Base-by-base conservation (phyloP, 2,329 filamentous ascomycete species). In the Dactylellina drechsleri region DNA sequence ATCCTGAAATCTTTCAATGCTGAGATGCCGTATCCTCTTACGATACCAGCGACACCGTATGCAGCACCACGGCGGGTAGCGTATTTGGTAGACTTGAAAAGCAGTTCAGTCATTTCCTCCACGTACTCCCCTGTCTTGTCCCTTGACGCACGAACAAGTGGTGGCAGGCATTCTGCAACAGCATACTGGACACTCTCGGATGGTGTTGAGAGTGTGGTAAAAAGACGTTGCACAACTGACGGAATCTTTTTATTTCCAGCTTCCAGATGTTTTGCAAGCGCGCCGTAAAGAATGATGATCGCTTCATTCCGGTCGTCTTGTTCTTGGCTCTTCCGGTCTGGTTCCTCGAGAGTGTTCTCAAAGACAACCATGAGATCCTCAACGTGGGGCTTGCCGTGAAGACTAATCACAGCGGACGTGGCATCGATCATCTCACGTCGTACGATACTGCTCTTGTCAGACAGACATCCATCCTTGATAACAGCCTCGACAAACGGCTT, bases 141-240 rank as follows among this genome's bases (percentile, higher is more conserved):
- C 31, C 87, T 87, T 54, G 91, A 94, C 1, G 92, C 90, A 70
- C 88, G 89, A 36, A 99, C 89, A n/a, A 99, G 85, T 0, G 95
- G 93, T 13, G 95, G 94, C 20, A 99, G 85, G 79, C 95, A 99
- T 80, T 95, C 92, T 2, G 96, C 93, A 71, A 98, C 93, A 54
- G 95, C 95, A 81, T 95, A 97, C 82, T 99, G 95, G 0, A 99
- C 95, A 15, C 92, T 93, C 82, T 99, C 95, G 0, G 95, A 98
- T 28, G 95, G 95, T 12, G 94, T 98, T 81, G 91, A 95, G 52
- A 99, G 85, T 5, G 96, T 97, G 20, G 89, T 88, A 66, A 99
- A 86, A 20, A 99, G 85, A 76, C 93, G 89, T 78, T 94, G 90
- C 59, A 99, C 90, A 53, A 99, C 95, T 67, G 91, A 89, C 0